Evolutionary conservation across 2,329 filamentous ascomycete genomes (phyloP), one percentile per base, ranked within the genome.

Genomic region (Trichocomaceae sp.): DNA sequence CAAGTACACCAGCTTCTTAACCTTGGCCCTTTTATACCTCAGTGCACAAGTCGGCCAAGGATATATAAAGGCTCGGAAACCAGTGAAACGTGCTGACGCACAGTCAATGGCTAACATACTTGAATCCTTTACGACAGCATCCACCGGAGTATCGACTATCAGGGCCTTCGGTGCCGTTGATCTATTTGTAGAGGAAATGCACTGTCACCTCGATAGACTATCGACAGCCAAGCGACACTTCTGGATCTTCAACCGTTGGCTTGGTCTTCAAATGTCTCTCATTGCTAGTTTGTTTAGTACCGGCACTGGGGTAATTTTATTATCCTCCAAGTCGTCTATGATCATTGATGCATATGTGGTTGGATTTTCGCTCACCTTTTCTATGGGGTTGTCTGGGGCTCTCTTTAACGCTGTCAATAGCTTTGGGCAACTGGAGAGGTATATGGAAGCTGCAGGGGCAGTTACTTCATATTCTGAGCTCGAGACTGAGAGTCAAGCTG

Each of bases 361-460:
- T 1, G 88, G 88, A 0, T 91, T 91, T 62, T 86, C 86, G 0
- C 72, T 91, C 35, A 82, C 82, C 2, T 91, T 91, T 66, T 81
- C 86, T 0, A 75, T 91, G 29, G 82, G 87, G 55, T 88, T 89
- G 65, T 80, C 84, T 0, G 70, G 70, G 15, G 76, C 78, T 9
- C 80, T 90, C 53, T 79, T 85, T 49, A 86, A 81, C 80, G 78
- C 81, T 0, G 79, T 90, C 35, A 77, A 85, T 1, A 74, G 83
- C 53, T 89, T 88, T 64, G 79, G 86, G 0, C 83, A 82, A 57
- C 73, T 90, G 19, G 88, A 92, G 66, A 74, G 90, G 3, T 82
- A 88, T 63, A 90, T 91, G 85, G 90, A 90, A 63, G 81, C 86
- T 0, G 83, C 85, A 0, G 88, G 91, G 70, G 78, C 87, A 37